Evolutionary conservation across 2,329 filamentous ascomycete species (phyloP).

Genomic region (Calonectria leucothoes): DNA sequence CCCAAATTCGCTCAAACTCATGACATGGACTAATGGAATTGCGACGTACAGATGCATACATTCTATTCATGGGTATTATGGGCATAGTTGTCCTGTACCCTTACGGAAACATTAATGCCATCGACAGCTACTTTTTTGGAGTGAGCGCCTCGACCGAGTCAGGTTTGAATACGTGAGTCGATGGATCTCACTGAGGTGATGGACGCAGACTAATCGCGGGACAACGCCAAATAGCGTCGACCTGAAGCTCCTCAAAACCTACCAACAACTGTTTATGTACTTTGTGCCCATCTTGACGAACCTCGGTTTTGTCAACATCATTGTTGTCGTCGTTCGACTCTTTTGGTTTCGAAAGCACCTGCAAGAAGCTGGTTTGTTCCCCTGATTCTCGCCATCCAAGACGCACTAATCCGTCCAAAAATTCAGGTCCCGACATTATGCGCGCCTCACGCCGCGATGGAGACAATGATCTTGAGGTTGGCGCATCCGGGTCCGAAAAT

Average conservation of each 20-base stretch:
- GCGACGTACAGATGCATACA: constrained; percentile 37
- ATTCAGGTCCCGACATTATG: constrained; percentile 30
- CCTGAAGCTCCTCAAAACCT: constrained; percentile 58
- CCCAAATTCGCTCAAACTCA: neutral
- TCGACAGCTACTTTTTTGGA: constrained; percentile 64
- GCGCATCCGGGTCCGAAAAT: neutral
- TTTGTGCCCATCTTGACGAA: constrained; percentile 61
- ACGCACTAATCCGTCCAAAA: neutral
- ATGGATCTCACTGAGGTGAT: neutral
- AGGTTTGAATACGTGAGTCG: constrained; percentile 60
- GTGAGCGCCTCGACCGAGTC: constrained; percentile 62
- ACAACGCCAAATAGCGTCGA: constrained; percentile 53
- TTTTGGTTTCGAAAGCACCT: constrained; percentile 61
- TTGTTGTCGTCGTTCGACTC: constrained; percentile 60
- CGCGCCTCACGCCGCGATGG: neutral
- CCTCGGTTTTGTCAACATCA: constrained; percentile 60
- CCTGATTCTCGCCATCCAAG: neutral
- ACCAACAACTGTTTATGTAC: constrained; percentile 65
- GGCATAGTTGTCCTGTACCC: constrained; percentile 37
- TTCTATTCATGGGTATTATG: constrained; percentile 36
- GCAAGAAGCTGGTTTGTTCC: constrained; percentile 48
- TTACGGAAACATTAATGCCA: constrained; percentile 42
- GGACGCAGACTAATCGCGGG: constrained; percentile 17
- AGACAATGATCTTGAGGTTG: constrained; percentile 13
- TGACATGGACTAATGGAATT: constrained; percentile 11